A percentile compares a stretch with the other conserved stretches of the same genome.
These are phyloP conservation scores for Chrysanthemum makinoi DNA, from an alignment of 129 eudicot genomes.

Conservation along the genomic window DNA sequence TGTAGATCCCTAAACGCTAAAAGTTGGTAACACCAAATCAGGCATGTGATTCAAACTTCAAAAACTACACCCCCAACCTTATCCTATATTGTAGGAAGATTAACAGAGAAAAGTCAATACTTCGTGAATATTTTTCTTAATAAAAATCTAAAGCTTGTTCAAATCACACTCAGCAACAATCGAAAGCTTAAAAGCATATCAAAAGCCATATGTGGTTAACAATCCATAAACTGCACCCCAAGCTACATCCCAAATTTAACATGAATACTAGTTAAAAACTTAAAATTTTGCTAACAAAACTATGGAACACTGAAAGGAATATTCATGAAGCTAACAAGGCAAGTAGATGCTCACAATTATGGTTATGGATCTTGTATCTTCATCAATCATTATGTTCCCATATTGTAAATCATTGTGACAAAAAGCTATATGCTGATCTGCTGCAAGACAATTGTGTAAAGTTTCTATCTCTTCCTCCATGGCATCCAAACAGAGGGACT, in stretches of 20 bases:
- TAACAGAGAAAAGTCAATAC: conserved; percentile 11
- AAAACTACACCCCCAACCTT: too few species aligned
- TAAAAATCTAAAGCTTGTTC: too few species aligned
- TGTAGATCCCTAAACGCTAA: too few species aligned
- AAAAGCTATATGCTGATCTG: conserved; percentile 50
- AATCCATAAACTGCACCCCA: too few species aligned
- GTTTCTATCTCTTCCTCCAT: conserved; percentile 63
- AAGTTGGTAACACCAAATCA: too few species aligned
- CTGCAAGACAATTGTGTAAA: conserved; percentile 49
- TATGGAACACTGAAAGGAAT: conserved; percentile 6
- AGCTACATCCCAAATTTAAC: too few species aligned
- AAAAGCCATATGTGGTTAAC: too few species aligned
- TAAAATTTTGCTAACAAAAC: not conserved
- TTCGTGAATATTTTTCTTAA: too few species aligned
- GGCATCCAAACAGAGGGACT: conserved; percentile 47
- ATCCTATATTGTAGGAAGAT: not conserved
- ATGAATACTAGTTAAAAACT: too few species aligned
- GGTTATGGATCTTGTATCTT: conserved; percentile 74
- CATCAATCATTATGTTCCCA: conserved; percentile 98
- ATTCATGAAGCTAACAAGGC: conserved; percentile 16
- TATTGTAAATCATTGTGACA: conserved; percentile 98
- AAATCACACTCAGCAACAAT: too few species aligned
- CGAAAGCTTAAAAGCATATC: too few species aligned
- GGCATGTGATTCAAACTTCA: too few species aligned
- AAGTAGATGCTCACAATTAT: conserved; percentile 65